Percentiles rank a stretch among this genome's conserved stretches.
Evolutionary conservation across 345 rosid genomes (phyloP).

Genomic region (Mangifera indica): DNA sequence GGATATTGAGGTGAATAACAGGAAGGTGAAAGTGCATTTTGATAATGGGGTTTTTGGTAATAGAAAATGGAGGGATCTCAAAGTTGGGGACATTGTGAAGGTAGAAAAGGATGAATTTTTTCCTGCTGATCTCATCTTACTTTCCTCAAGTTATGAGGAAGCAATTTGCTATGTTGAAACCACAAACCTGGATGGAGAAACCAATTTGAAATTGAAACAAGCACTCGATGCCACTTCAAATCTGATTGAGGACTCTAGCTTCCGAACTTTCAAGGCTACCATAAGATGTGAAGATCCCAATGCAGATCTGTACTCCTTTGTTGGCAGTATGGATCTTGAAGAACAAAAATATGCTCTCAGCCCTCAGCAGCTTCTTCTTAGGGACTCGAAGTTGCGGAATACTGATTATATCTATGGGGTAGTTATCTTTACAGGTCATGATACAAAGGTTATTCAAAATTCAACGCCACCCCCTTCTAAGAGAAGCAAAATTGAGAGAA

Average conservation of each 20-base stretch:
- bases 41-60: conserved; percentile 60
- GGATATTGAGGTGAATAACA: conserved; percentile 77
- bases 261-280: conserved; percentile 57
- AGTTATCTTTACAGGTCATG: conserved; percentile 85
- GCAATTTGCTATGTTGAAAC: conserved; percentile 96
- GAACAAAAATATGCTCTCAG: conserved; percentile 68
- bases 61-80: conserved; percentile 75
- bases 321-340: conserved; percentile 69
- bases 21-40: conserved; percentile 61
- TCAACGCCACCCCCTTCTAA: conserved; percentile 92
- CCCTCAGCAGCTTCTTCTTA: conserved; percentile 88
- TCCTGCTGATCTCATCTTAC: conserved; percentile 89
- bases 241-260: conserved; percentile 61
- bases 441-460: conserved; percentile 92
- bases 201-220: conserved; percentile 85
- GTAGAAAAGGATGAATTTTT: conserved; percentile 95
- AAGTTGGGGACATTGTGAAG: conserved; percentile 82
- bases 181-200: conserved; percentile 94
- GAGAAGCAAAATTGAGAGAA: conserved; percentile 84
- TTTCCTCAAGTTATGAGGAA: conserved; percentile 85
- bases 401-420: conserved; percentile 82
- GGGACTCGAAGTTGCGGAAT: conserved; percentile 87
- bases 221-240: conserved; percentile 62
- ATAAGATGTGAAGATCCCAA: conserved; percentile 95
- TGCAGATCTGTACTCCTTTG: conserved; percentile 74